These are phyloP conservation scores for Globisporangium barbulae DNA, from an alignment of 352 stramenopile genomes.

Conservation along the genomic window DNA sequence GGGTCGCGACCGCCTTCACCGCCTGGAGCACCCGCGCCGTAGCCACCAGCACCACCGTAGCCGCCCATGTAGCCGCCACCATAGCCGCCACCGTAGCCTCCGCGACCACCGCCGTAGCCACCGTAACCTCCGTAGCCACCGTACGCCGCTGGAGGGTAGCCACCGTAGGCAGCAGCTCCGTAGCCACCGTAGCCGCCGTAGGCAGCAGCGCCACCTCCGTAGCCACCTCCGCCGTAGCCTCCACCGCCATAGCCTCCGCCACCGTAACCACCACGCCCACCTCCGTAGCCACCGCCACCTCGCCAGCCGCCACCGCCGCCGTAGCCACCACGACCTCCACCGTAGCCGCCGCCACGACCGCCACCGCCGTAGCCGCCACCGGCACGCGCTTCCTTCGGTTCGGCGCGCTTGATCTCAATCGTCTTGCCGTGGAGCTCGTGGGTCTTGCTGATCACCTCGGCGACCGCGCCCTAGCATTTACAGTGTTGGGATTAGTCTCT, in stretches of 20 bases:
- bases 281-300: slow-evolving; percentile 15
- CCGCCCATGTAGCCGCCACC: slow-evolving; percentile 24
- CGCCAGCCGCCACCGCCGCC: slow-evolving; percentile 13
- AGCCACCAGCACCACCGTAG: slow-evolving; percentile 27
- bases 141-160: slow-evolving; percentile 17
- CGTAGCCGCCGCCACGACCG: slow-evolving; percentile 16
- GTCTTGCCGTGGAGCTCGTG: slow-evolving; percentile 91
- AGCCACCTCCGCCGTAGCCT: slow-evolving; percentile 18
- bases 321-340: slow-evolving; percentile 21
- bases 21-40: slow-evolving; percentile 19
- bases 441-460: slow-evolving; percentile 84
- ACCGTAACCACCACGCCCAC: slow-evolving; percentile 21
- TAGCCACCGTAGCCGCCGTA: slow-evolving; percentile 19
- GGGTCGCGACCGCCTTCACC: slow-evolving; percentile 18
- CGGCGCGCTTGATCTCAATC: slow-evolving; percentile 88
- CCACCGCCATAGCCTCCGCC: slow-evolving; percentile 18
- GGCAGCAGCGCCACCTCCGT: slow-evolving; percentile 21
- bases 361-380: slow-evolving; percentile 28
- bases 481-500: no score
- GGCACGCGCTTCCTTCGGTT: slow-evolving; percentile 69
- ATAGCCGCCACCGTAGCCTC: slow-evolving; percentile 30
- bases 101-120: slow-evolving; percentile 25
- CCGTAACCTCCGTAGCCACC: slow-evolving; percentile 18
- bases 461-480: slow-evolving; percentile 55
- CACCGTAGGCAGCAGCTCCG: slow-evolving; percentile 19